Percentiles rank a stretch among this genome's conserved stretches.
Conservation (phyloP, 306 rosid species). For the Gastrolobium villosum region DNA sequence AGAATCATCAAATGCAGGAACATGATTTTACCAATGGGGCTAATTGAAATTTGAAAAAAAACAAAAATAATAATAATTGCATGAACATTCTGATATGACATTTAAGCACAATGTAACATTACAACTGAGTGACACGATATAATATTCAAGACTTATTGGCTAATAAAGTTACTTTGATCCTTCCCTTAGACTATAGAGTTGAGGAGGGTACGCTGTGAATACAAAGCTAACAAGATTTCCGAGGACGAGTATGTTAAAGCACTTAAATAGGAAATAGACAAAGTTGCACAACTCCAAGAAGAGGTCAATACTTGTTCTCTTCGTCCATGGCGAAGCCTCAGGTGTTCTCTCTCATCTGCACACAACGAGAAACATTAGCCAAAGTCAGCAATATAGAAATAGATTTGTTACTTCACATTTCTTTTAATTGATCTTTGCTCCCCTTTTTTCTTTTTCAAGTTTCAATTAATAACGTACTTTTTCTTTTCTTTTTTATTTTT, state of each 20-base stretch:
- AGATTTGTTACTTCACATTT: background rate
- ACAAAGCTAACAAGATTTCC: constrained; percentile 18
- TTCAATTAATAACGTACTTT: too few relatives aligned
- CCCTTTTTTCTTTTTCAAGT: background rate
- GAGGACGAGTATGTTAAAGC: background rate
- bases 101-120: too few relatives aligned
- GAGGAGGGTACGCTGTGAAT: constrained; percentile 77
- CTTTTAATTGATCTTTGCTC: background rate
- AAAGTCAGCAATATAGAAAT: background rate
- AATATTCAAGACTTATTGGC: too few relatives aligned
- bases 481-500: background rate
- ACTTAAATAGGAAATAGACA: background rate
- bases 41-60: too few relatives aligned
- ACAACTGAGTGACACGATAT: too few relatives aligned
- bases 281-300: background rate
- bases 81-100: too few relatives aligned
- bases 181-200: constrained; percentile 92
- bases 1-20: too few relatives aligned
- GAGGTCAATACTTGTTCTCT: background rate
- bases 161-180: constrained; percentile 48
- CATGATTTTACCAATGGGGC: too few relatives aligned
- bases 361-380: background rate
- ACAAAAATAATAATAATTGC: too few relatives aligned
- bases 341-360: background rate
- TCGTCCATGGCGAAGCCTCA: background rate